These are phyloP conservation scores for Trichosporon inkin DNA, from an alignment of 1,284 basidiomycete species.

Conservation along the genomic window DNA sequence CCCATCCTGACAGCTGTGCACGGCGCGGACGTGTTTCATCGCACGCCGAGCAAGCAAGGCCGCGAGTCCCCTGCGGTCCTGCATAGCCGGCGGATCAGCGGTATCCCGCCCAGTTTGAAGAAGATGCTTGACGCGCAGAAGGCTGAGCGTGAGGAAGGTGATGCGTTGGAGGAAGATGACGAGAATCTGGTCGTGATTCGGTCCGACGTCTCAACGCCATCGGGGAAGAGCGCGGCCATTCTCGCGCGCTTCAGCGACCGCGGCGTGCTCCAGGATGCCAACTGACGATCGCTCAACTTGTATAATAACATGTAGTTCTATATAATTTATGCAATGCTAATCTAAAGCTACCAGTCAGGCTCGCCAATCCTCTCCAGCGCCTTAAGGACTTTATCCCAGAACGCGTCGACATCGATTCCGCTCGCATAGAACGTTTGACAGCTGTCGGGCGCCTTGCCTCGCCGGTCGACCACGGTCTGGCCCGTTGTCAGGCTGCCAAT, in stretches of 20 bases:
- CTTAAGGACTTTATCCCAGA: conserved; percentile 22
- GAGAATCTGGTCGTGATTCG: neutral
- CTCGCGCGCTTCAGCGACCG: neutral
- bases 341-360: conserved; percentile 3
- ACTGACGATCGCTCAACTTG: neutral
- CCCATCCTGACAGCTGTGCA: conserved; percentile 21
- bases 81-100: conserved; percentile 21
- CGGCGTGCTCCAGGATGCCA: conserved; percentile 4
- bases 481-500: conserved; percentile 19
- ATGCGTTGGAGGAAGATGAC: neutral
- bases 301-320: neutral
- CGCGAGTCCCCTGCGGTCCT: conserved; percentile 17
- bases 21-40: conserved; percentile 11
- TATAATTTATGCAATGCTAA: neutral
- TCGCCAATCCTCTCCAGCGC: conserved; percentile 17
- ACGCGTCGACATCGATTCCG: conserved; percentile 16
- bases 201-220: conserved; percentile 18
- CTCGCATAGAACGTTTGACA: conserved; percentile 19
- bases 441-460: neutral
- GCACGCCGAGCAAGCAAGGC: neutral
- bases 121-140: conserved; percentile 8
- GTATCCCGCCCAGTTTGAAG: conserved; percentile 16
- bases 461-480: conserved; percentile 19
- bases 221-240: conserved; percentile 14
- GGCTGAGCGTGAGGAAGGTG: neutral